Conservation (phyloP, 2,329 filamentous ascomycete species). For the Talaromyces sp. region DNA sequence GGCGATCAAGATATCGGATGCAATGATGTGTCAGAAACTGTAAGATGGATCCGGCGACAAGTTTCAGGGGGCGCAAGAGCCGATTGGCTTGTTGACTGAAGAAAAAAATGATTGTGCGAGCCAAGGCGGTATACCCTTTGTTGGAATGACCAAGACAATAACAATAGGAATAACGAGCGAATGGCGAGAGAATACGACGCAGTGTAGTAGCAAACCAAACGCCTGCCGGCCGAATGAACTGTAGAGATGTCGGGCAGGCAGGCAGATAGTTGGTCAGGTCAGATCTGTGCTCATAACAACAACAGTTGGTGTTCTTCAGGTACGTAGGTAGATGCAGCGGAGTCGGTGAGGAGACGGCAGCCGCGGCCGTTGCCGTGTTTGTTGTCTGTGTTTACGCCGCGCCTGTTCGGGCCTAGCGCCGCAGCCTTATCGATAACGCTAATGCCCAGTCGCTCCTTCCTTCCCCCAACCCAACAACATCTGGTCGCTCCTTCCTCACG, state of each 20-base stretch:
- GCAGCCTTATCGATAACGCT: constrained; percentile 3
- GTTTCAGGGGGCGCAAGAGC: background rate
- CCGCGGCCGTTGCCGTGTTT: constrained; percentile 6
- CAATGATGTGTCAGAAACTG: background rate
- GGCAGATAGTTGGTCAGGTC: background rate
- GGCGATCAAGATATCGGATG: background rate
- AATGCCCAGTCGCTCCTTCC: background rate
- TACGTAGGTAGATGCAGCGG: background rate
- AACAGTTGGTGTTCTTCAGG: background rate
- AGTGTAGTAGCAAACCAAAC: background rate
- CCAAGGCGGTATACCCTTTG: background rate
- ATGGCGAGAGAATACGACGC: background rate
- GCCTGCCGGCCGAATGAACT: background rate
- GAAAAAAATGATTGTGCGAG: background rate
- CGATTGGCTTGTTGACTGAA: background rate
- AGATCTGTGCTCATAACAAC: background rate
- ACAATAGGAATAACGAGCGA: constrained; percentile 7
- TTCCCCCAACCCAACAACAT: too few relatives aligned
- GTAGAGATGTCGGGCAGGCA: background rate
- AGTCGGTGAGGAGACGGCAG: constrained; percentile 5
- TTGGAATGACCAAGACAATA: background rate
- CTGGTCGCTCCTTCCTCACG: too few relatives aligned
- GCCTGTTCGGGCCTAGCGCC: constrained; percentile 8
- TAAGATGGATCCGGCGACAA: background rate
- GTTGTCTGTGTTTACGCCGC: constrained; percentile 11